These are phyloP conservation scores for Aspergillus fischeri DNA, from an alignment of 2,329 filamentous ascomycete species.

Conservation along the genomic window DNA sequence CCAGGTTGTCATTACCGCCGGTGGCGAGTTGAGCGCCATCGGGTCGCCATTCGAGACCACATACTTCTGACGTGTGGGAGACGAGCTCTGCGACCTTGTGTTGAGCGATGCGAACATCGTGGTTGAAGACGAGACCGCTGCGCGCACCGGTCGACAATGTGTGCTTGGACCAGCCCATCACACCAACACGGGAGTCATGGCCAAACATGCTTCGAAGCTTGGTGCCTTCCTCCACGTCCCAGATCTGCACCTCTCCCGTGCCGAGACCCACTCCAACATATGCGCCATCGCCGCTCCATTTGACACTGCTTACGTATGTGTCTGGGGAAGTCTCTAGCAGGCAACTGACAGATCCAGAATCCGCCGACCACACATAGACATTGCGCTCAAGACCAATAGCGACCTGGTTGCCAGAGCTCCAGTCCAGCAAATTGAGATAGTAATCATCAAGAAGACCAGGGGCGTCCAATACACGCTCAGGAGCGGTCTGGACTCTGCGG, in stretches of 20 bases:
- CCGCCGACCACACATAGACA: slow-evolving; percentile 98
- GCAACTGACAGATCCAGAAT: slow-evolving; percentile 82
- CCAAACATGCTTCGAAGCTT: slow-evolving; percentile 99
- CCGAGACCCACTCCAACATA: slow-evolving; percentile 95
- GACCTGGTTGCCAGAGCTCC: slow-evolving; percentile 96
- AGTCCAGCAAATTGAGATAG: slow-evolving; percentile 97
- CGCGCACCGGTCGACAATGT: slow-evolving; percentile 90
- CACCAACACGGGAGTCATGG: slow-evolving; percentile 91
- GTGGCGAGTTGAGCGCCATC: slow-evolving; percentile 96
- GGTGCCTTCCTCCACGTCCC: slow-evolving; percentile 90
- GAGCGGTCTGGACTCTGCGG: slow-evolving; percentile 87
- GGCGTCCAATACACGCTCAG: slow-evolving; percentile 92
- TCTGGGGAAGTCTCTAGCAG: slow-evolving; percentile 83
- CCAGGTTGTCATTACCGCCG: slow-evolving; percentile 97
- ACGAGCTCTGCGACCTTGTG: slow-evolving; percentile 98
- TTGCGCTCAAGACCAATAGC: slow-evolving; percentile 95
- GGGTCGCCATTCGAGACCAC: slow-evolving; percentile 94
- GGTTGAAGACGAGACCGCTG: slow-evolving; percentile 94
- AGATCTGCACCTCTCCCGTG: slow-evolving; percentile 96
- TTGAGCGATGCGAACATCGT: slow-evolving; percentile 94
- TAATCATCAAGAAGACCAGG: slow-evolving; percentile 97
- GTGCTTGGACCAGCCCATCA: slow-evolving; percentile 99
- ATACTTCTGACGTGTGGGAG: slow-evolving; percentile 96
- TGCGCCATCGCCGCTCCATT: slow-evolving; percentile 96
- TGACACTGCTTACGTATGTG: slow-evolving; percentile 96